Base-by-base conservation (phyloP, 1,284 basidiomycete species). In the Dichomitus squalens region DNA sequence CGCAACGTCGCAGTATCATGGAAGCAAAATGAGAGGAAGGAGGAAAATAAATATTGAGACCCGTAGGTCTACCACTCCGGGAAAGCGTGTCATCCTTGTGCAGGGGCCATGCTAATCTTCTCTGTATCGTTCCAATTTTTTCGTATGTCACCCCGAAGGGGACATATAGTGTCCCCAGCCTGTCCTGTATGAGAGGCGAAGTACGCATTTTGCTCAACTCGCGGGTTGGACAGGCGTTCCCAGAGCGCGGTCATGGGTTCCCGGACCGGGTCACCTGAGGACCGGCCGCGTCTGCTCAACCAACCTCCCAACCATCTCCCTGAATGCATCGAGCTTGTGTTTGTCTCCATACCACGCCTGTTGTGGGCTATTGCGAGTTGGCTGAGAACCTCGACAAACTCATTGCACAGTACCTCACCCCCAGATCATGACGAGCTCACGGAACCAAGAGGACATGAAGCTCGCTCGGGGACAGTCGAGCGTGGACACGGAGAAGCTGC, bases 61-160 rank as follows among this genome's bases (percentile, higher is more conserved):
- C 53, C 46, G 36, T 49, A 54, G 53, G 53, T 54, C 53, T 54
- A 54, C 53, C 53, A 54, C 53, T 54, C 53, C 53, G 53, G 53
- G 53, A 54, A 54, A 54, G 53, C 53, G 53, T 54, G 53, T 54
- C 53, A 54, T 54, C 53, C 53, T 54, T 54, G 53, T 54, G 53
- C 53, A 54, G 53, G 53, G 53, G 53, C 53, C 53, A 54, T 54
- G 53, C 53, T 54, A 54, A 54, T 54, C 53, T 54, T 54, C 53
- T 54, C 53, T 53, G 52, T 54, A 49, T 54, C 53, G 53, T 54
- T 49, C 52, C 46, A 49, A 49, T 46, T 53, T 53, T 39, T 44
- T 53, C 44, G 51, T 52, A 52, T 52, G 40, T 53, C 52, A 53
- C 52, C 52, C 52, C 52, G 52, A 53, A 53, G 52, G 52, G 52